Evolutionary conservation across 768 basidiomycete species (phyloP).

Genomic region (Pleurotus tuoliensis): DNA sequence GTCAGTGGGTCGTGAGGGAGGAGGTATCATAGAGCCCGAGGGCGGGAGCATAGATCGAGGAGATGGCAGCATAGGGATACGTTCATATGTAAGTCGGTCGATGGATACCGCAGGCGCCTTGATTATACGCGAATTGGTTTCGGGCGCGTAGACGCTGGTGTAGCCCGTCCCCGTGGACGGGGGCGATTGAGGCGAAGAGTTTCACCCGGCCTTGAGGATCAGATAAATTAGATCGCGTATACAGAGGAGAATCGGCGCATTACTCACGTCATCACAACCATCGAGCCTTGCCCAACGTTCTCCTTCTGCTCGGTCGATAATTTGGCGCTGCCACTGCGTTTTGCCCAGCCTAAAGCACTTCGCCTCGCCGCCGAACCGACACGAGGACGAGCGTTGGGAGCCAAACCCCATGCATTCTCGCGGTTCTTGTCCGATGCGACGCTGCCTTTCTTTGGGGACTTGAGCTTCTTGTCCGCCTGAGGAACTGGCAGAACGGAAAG

Average conservation of each 20-base stretch:
- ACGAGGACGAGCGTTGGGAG: constrained; percentile 41
- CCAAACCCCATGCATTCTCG: constrained; percentile 27
- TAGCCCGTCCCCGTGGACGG: constrained; percentile 45
- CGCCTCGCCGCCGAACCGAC: constrained; percentile 54
- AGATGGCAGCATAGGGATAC: neutral
- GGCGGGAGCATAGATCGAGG: neutral
- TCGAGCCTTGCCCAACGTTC: constrained; percentile 37
- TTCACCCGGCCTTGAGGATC: constrained; percentile 36
- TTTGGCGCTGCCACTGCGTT: constrained; percentile 50
- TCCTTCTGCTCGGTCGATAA: constrained; percentile 53
- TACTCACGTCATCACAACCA: constrained; percentile 55
- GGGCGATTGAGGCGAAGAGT: constrained; percentile 46
- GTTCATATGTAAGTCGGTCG: constrained; percentile 23
- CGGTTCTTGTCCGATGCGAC: constrained; percentile 30
- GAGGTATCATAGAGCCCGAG: neutral
- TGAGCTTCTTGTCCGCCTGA: constrained; percentile 30
- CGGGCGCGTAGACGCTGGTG: constrained; percentile 36
- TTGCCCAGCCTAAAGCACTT: constrained; percentile 60
- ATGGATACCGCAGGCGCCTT: neutral
- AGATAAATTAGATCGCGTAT: neutral
- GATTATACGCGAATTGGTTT: constrained; percentile 28
- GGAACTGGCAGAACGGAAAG: constrained; percentile 30
- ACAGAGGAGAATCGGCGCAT: neutral
- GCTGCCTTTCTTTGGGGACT: constrained; percentile 36
- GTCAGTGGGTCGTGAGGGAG: neutral